These are phyloP conservation scores for Tetradesmus lagerheimii DNA, from an alignment of 139 green algal species.

Conservation along the genomic window DNA sequence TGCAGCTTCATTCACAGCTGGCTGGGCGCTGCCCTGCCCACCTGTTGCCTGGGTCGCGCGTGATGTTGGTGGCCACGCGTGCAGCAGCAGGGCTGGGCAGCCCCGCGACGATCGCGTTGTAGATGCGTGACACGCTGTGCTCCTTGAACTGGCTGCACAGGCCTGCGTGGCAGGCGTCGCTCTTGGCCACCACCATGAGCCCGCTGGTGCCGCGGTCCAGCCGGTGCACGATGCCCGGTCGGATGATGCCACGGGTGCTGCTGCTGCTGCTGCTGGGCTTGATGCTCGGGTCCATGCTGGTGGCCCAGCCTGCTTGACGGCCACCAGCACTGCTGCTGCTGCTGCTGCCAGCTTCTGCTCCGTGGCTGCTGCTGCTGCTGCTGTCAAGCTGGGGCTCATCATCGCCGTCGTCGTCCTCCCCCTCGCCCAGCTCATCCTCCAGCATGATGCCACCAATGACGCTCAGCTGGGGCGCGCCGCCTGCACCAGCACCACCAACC, in stretches of 20 bases:
- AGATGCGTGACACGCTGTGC: constrained; percentile 77
- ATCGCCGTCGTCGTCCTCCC: not conserved
- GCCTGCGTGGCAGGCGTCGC: constrained; percentile 55
- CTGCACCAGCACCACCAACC: not conserved
- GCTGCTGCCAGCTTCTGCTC: constrained; percentile 12
- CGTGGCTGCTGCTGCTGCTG: constrained; percentile 67
- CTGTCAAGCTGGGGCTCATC: not conserved
- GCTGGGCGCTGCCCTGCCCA: not conserved
- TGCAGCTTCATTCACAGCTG: no score
- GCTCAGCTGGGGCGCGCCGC: not conserved
- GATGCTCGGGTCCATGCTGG: not conserved
- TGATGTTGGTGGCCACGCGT: constrained; percentile 82
- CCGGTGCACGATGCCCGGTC: constrained; percentile 98
- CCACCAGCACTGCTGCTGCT: not conserved
- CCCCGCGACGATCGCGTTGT: constrained; percentile 8
- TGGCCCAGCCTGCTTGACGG: not conserved
- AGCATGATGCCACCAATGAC: constrained; percentile 7
- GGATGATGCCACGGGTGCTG: constrained; percentile 58
- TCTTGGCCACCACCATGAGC: constrained; percentile 96
- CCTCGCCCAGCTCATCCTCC: constrained; percentile 21
- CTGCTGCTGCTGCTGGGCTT: constrained; percentile 35
- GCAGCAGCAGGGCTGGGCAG: constrained; percentile 8
- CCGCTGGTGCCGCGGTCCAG: constrained; percentile 96
- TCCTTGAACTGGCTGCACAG: constrained; percentile 90
- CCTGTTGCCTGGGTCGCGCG: constrained; percentile 54